phyloP scores from a whole-genome alignment of 116 monocot species.

The Cymodocea nodosa region DNA sequence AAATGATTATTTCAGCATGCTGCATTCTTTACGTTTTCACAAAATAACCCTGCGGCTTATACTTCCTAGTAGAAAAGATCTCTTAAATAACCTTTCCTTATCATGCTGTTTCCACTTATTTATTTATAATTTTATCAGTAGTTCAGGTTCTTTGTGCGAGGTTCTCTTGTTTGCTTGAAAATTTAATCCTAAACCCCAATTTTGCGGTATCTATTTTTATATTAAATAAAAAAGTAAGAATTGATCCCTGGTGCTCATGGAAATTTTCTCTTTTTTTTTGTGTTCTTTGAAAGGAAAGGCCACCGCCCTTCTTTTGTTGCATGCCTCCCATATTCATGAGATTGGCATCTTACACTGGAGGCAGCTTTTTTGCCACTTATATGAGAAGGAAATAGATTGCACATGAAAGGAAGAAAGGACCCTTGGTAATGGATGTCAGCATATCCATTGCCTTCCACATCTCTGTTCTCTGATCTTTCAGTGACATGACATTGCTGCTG shows the following conservation, averaged over 20 bases:
- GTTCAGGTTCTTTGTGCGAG: background rate
- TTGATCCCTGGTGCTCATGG: too few species aligned
- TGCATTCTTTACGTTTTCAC: background rate
- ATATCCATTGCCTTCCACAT: background rate
- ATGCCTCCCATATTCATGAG: too few species aligned
- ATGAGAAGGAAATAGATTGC: too few species aligned
- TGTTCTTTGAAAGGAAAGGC: too few species aligned
- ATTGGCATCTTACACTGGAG: too few species aligned
- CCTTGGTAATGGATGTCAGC: background rate
- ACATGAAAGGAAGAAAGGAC: background rate
- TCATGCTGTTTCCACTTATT: background rate
- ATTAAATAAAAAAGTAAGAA: too few species aligned
- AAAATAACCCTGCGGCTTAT: background rate
- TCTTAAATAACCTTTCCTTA: background rate
- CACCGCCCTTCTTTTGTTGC: too few species aligned
- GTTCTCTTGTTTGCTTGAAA: background rate
- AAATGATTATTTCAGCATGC: conserved; percentile 13
- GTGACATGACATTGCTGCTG: background rate
- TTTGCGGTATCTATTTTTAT: too few species aligned
- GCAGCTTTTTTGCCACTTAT: too few species aligned
- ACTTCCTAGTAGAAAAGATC: background rate
- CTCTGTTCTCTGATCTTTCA: background rate
- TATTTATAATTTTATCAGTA: background rate
- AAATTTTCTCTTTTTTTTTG: too few species aligned
- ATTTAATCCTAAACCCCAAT: too few species aligned